Base-by-base conservation (phyloP, 768 basidiomycete genomes). In the Mycena alexandri region DNA sequence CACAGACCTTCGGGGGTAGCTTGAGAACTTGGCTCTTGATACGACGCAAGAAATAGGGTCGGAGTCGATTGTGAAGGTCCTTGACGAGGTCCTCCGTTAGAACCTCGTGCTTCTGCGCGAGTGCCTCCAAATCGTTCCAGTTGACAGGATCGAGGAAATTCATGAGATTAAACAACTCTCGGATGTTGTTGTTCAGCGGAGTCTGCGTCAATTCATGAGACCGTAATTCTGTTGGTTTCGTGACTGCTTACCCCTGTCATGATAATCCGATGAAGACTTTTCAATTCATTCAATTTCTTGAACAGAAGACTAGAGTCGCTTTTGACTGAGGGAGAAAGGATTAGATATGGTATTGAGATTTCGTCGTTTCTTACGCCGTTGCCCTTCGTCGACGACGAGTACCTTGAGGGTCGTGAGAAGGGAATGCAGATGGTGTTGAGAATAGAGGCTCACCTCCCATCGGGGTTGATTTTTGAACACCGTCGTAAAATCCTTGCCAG, bases 121-220 rank as follows among this genome's bases (percentile, higher is more conserved):
- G 82, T 8, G 77, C 84, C 73, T 91, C 88, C 22, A 98, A 81
- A 75, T 99, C 89, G 7, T 79, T 76, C 94, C 94, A 94, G 68
- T 92, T 83, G 14, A 79, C 71, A 7, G 92, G 88, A 75, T 96
- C 94, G 19, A 99, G 86, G 82, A 99, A 99, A 76, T 95, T 94
- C 90, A 99, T 95, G 47, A 99, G 84, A 77, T 96, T 99, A 84
- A 99, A 97, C 25, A 99, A 79, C 79, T 99, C 98, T 52, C 94
- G 87, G 24, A 99, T 92, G 75, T 98, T 99, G 82, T 99, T 99
- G 79, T 99, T 99, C 64, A 99, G 78, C 0, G 97, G 97, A 0
- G 98, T 99, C 86, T 95, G 65, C 21, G n/a, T 4, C 21, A 44
- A 21, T 44, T 34, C n/a, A n/a, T 67, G 56, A 68, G 67, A 50